Conservation (phyloP, 306 rosid genomes). For the Senna tora region DNA sequence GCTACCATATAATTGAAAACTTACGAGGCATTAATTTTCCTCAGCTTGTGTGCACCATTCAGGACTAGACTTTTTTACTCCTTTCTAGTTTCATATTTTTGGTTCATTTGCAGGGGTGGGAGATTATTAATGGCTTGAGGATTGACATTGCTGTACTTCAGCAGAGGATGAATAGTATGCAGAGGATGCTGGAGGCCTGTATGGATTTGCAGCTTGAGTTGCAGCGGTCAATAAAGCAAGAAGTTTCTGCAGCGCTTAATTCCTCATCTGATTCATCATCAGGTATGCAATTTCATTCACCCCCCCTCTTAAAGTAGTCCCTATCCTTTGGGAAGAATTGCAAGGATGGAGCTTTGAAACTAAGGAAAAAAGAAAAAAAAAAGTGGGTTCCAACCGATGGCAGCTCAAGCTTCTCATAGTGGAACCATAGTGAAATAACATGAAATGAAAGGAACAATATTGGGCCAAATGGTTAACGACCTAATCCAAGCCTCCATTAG, state of each 20-base stretch:
- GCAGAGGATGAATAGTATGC: constrained; percentile 88
- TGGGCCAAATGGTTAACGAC: no score
- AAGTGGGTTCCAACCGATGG: no score
- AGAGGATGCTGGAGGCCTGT: constrained; percentile 91
- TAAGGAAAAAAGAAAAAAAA: no score
- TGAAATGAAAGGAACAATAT: no score
- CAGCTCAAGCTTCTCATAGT: no score
- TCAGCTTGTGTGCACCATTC: constrained; percentile 7
- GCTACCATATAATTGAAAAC: neutral
- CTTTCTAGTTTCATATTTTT: neutral
- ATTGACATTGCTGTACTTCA: constrained; percentile 88
- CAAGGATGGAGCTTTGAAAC: no score
- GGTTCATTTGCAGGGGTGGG: constrained; percentile 73
- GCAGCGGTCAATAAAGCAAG: constrained; percentile 91
- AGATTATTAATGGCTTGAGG: constrained; percentile 84
- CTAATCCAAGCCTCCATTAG: no score
- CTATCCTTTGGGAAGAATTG: no score
- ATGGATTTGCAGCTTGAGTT: constrained; percentile 99
- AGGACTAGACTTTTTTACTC: neutral
- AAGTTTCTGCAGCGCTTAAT: constrained; percentile 93
- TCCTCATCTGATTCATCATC: constrained; percentile 53
- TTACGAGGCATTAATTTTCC: neutral
- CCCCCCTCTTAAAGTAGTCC: neutral
- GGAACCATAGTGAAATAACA: no score
- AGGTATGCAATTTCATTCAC: constrained; percentile 51